phyloP scores from a whole-genome alignment of 345 rosid species.

The Limnanthes douglasii region DNA sequence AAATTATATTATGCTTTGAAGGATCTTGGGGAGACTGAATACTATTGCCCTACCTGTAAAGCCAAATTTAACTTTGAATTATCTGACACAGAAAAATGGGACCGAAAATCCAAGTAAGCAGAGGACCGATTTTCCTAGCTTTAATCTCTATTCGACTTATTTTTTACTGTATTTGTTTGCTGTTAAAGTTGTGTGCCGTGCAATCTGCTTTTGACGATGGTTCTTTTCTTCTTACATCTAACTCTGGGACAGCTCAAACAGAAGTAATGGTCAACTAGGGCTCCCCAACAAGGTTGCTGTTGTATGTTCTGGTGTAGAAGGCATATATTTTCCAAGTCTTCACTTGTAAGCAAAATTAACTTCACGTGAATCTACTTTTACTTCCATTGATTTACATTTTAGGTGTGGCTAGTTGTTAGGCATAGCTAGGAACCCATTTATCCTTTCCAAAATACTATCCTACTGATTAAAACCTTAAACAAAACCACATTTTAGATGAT shows the following conservation, averaged over 20 bases:
- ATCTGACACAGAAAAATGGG: slow-evolving; percentile 70
- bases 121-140: not conserved
- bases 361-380: not conserved
- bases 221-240: slow-evolving; percentile 2
- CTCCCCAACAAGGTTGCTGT: slow-evolving; percentile 80
- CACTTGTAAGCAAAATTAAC: slow-evolving; percentile 55
- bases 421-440: too few relatives aligned
- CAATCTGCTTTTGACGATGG: too few relatives aligned
- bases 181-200: not conserved
- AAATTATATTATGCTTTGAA: slow-evolving; percentile 20
- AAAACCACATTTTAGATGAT: too few relatives aligned
- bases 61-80: slow-evolving; percentile 81
- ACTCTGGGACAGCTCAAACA: slow-evolving; percentile 28
- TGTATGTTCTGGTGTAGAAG: slow-evolving; percentile 76
- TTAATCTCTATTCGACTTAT: not conserved
- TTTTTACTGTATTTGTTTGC: not conserved
- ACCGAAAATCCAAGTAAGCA: slow-evolving; percentile 46
- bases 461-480: too few relatives aligned
- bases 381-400: slow-evolving; percentile 3
- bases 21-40: slow-evolving; percentile 53
- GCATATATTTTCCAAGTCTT: slow-evolving; percentile 72
- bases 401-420: too few relatives aligned
- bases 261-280: slow-evolving; percentile 23
- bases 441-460: too few relatives aligned
- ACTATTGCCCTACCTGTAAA: slow-evolving; percentile 86